Conservation (phyloP, 805 yeast genomes). For the Sugiyamaella marilandica region DNA sequence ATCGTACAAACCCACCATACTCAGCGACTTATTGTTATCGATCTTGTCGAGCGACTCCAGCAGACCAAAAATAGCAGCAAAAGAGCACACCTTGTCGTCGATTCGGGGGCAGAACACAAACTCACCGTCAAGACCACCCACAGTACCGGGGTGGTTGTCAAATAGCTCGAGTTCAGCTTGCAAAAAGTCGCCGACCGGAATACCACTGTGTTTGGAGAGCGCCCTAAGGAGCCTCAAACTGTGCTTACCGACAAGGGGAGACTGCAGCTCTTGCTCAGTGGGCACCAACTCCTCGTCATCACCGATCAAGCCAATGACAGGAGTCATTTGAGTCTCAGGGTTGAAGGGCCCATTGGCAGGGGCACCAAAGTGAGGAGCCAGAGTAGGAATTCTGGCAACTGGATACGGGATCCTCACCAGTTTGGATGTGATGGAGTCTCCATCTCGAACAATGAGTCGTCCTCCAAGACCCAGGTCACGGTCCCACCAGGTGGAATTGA, state of each 20-base stretch:
- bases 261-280: slow-evolving; percentile 52
- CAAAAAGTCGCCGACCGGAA: slow-evolving; percentile 53
- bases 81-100: slow-evolving; percentile 79
- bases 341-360: slow-evolving; percentile 69
- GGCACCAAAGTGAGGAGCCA: slow-evolving; percentile 83
- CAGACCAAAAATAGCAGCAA: slow-evolving; percentile 60
- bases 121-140: slow-evolving; percentile 72
- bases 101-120: slow-evolving; percentile 74
- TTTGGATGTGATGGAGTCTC: slow-evolving; percentile 31
- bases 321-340: slow-evolving; percentile 74
- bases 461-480: slow-evolving; percentile 86
- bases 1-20: slow-evolving; percentile 63
- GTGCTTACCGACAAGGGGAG: slow-evolving; percentile 65
- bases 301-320: slow-evolving; percentile 59
- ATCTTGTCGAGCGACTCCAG: slow-evolving; percentile 35
- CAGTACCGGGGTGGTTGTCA: slow-evolving; percentile 69
- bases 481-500: slow-evolving; percentile 62
- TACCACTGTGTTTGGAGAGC: slow-evolving; percentile 54
- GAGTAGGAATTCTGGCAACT: slow-evolving; percentile 72
- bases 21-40: slow-evolving; percentile 32
- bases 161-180: slow-evolving; percentile 72
- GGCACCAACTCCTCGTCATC: slow-evolving; percentile 38
- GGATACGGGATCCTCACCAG: slow-evolving; percentile 38
- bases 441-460: slow-evolving; percentile 51
- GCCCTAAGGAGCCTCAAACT: slow-evolving; percentile 60